These are phyloP conservation scores for Coprinellus micaceus DNA, from an alignment of 768 basidiomycete species.

Conservation along the genomic window DNA sequence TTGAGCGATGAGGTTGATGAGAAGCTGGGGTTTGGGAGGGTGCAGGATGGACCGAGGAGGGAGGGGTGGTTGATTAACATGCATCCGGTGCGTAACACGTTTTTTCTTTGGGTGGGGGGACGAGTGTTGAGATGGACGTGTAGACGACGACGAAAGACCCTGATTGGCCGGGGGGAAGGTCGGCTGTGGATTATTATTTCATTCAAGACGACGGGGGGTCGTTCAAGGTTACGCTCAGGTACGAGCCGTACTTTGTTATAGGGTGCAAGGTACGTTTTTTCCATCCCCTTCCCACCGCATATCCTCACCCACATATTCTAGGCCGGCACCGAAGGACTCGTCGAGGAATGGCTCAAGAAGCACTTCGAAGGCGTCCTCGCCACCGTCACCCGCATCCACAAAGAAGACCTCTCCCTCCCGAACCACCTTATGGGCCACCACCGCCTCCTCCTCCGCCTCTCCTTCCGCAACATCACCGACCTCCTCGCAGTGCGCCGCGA, in stretches of 20 bases:
- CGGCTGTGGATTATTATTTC: constrained; percentile 95
- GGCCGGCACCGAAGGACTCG: constrained; percentile 80
- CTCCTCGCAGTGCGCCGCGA: constrained; percentile 85
- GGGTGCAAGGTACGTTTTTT: constrained; percentile 73
- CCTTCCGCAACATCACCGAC: constrained; percentile 92
- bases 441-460: constrained; percentile 81
- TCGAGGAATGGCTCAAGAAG: constrained; percentile 95
- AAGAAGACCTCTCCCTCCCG: constrained; percentile 92
- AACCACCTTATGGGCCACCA: constrained; percentile 97
- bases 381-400: constrained; percentile 75
- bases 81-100: constrained; percentile 73
- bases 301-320: constrained; percentile 6
- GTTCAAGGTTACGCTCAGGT: constrained; percentile 91
- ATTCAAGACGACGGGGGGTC: constrained; percentile 94
- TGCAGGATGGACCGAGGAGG: constrained; percentile 71
- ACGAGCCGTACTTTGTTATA: constrained; percentile 94
- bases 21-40: constrained; percentile 80
- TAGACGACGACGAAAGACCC: constrained; percentile 87
- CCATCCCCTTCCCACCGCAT: background rate
- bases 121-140: background rate
- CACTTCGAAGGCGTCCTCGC: constrained; percentile 85
- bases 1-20: constrained; percentile 87
- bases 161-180: constrained; percentile 77
- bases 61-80: constrained; percentile 98
- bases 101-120: background rate